Conservation (phyloP, 2,329 filamentous ascomycete genomes). For the Nothomitra cinnamomea region DNA sequence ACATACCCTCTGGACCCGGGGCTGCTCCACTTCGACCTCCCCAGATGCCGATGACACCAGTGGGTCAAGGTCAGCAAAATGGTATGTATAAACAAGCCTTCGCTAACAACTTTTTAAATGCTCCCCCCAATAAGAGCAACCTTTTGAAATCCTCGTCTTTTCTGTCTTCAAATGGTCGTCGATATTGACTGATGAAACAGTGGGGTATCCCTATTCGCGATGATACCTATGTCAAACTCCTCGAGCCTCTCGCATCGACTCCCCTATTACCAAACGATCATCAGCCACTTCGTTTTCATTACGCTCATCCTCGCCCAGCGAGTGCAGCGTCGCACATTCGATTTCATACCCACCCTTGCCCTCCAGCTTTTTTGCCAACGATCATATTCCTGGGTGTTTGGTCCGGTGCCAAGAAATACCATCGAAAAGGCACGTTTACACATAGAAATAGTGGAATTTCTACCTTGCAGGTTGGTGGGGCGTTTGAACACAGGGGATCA, state of each 20-base stretch:
- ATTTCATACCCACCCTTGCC: too few relatives aligned
- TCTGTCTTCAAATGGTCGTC: not conserved
- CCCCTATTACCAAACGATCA: not conserved
- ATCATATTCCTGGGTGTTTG: not conserved
- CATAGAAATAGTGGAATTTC: too few relatives aligned
- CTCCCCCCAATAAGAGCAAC: not conserved
- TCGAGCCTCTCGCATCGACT: not conserved
- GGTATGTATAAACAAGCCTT: constrained; percentile 7
- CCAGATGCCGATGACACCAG: constrained; percentile 5
- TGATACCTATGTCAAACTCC: not conserved
- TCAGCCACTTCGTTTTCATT: not conserved
- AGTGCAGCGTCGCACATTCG: too few relatives aligned
- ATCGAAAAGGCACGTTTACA: too few relatives aligned
- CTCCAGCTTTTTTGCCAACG: not conserved
- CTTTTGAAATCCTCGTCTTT: not conserved
- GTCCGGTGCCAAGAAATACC: not conserved
- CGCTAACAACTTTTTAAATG: not conserved
- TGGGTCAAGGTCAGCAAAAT: constrained; percentile 8
- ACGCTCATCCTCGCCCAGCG: too few relatives aligned
- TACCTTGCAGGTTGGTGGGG: too few relatives aligned
- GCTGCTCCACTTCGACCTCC: constrained; percentile 4
- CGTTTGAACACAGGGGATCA: too few relatives aligned
- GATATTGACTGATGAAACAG: constrained; percentile 2
- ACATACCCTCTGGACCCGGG: constrained; percentile 36
- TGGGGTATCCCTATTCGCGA: not conserved